Evolutionary conservation across 441 rosid genomes (phyloP), one percentile per base, ranked within the genome.

Genomic region (Gossypium davidsonii): DNA sequence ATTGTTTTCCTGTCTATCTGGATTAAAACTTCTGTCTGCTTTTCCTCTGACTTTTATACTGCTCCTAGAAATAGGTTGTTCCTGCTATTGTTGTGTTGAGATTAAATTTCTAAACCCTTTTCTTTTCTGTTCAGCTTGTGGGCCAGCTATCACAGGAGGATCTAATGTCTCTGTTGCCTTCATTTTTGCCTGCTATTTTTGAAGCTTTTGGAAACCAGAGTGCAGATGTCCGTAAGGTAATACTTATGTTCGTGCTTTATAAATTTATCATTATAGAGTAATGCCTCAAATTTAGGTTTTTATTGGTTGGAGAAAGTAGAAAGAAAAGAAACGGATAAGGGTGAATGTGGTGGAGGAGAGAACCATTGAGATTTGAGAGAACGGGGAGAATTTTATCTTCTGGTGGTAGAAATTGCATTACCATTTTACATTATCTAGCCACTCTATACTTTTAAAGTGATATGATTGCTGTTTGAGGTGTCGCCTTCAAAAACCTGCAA

Each of bases 201-300:
- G 98, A 95, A 86, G 99, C 99, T 66, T 95, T 95, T 80, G 95
- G 97, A 72, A 93, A 83, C 85, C 98, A 83, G 83, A 93, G 96
- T 85, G 97, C 98, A 53, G 98, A 95, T 63, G 95, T 95, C 73
- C 97, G 98, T 26, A 95, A 95, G 99, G 99, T 95, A 89, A 76
- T 63, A 17, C 20, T 25, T 46, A 1, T 52, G 12, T 59, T 59
- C 9, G 7, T 12, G 9, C 34, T 63, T 25, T 48, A 48, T 11
- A 23, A 71, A 25, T 68, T 46, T 53, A 34, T 1, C 49, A 51
- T 49, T 28, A 7, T 67, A 37, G n/a, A 15, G 37, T 15, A 49
- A 12, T 26, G 21, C 15, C 59, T 51, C 23, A 51, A 15, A 28
- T 68, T 15, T 68, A 28, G 15, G 25, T 51, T 67, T 67, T 51